Base-by-base conservation (phyloP, 352 stramenopile species). In the Globisporangium yorkense region DNA sequence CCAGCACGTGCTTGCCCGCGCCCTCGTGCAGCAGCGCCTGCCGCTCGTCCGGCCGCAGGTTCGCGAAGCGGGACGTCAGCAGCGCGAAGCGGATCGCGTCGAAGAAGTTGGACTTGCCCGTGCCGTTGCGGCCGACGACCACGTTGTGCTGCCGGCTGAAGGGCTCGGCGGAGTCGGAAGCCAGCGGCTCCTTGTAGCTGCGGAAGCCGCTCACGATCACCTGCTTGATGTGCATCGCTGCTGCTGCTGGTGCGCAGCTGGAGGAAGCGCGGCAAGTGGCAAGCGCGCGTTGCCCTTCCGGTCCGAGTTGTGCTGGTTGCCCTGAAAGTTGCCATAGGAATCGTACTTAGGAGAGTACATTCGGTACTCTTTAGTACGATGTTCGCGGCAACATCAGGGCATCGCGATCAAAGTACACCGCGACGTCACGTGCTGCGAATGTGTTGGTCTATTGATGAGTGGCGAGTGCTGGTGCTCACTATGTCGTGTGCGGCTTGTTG, bases 51-150 rank as follows among this genome's bases (percentile, higher is more conserved):
- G 95, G 82, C 7, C 89, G 81, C 50, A 98, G 66, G 62, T 92
- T 98, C 41, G 87, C 81, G 70, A 98, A 98, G 35, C 69, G 92
- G 65, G 89, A 89, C 47, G 93, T 93, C 7, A 98, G 72, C 47
- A 99, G 75, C 5, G 97, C 96, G 68, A 99, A 99, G 80, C 98
- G 96, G 66, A 99, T 98, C 46, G 97, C 98, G 70, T 99, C 96
- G 71, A 99, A 99, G 58, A 99, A 97, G 76, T 99, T 99, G 57
- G 83, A 97, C 67, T 99, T 99, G 56, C 96, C 96, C 39, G 77
- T 94, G 57, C 96, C 96, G 67, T 99, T 99, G 57, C 96, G 75
- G 13, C 97, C 98, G 39, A 99, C 97, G 39, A 99, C 96, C 29
- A 96, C 93, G 70, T 99, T 99, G 57, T 96, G 87, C 65, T 97